Evolutionary conservation across 1,284 basidiomycete genomes (phyloP).

Genomic region (Coniferiporia sulphurascens): DNA sequence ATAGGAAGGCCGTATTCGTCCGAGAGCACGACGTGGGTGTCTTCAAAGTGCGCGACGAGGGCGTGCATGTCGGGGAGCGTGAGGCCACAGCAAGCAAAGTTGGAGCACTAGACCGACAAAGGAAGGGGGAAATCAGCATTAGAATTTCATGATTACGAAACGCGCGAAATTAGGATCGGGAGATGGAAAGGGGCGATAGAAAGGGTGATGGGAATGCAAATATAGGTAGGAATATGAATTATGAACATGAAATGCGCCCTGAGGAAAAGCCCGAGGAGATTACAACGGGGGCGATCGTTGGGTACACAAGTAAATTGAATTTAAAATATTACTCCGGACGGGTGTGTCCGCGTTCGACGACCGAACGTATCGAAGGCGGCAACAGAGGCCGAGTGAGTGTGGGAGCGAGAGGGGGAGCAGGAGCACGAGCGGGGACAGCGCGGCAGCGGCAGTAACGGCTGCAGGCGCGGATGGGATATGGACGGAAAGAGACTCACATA

Average conservation of each 20-base stretch:
- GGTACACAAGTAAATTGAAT: no score
- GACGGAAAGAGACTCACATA: constrained; percentile 13
- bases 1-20: constrained; percentile 18
- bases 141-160: neutral
- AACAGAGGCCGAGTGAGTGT: neutral
- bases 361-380: no score
- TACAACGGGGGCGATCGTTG: no score
- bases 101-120: constrained; percentile 51
- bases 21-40: constrained; percentile 46
- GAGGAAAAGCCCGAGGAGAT: no score
- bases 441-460: no score
- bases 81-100: constrained; percentile 64
- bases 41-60: constrained; percentile 65
- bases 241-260: no score
- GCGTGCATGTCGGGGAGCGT: constrained; percentile 59
- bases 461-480: neutral
- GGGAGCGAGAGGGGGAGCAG: no score
- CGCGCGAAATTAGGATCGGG: neutral
- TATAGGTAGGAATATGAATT: no score
- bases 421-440: no score
- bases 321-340: no score
- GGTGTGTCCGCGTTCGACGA: no score
- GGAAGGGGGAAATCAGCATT: no score
- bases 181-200: neutral
- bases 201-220: neutral